Evolutionary conservation across 768 basidiomycete genomes (phyloP).

Genomic region (Kwoniella pini): DNA sequence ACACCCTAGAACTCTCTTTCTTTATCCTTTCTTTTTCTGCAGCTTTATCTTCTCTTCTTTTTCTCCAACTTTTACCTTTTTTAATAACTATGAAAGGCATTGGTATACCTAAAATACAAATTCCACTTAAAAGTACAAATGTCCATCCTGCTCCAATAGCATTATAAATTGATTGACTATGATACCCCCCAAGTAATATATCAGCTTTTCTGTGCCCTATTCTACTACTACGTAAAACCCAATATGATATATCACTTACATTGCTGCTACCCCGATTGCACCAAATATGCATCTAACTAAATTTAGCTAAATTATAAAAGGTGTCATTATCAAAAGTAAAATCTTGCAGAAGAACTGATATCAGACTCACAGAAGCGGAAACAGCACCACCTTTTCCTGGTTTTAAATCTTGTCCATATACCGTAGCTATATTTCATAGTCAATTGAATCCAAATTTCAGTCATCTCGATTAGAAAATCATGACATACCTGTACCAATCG

Average conservation of each 20-base stretch:
- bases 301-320: conserved; percentile 40
- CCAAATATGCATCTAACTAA: conserved; percentile 51
- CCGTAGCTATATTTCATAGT: conserved; percentile 26
- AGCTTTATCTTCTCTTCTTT: conserved; percentile 10
- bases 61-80: conserved; percentile 38
- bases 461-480: too few species aligned
- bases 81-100: conserved; percentile 36
- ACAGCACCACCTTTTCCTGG: conserved; percentile 51
- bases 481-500: conserved; percentile 33
- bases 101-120: conserved; percentile 34
- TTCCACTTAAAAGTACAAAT: conserved; percentile 44
- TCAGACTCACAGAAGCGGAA: conserved; percentile 50
- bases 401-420: conserved; percentile 53
- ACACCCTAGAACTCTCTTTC: conserved; percentile 1
- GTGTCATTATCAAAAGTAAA: neutral
- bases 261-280: conserved; percentile 44
- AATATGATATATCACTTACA: conserved; percentile 24
- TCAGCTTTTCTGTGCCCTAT: too few species aligned
- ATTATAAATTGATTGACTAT: conserved; percentile 37
- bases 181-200: too few species aligned
- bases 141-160: conserved; percentile 49
- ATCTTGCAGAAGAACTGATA: neutral
- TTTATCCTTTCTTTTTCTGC: conserved; percentile 13
- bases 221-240: too few species aligned
- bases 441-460: too few species aligned